Evolutionary conservation across 371 early-diverging fungal species (phyloP).

Genomic region (Haplosporangium sp.): DNA sequence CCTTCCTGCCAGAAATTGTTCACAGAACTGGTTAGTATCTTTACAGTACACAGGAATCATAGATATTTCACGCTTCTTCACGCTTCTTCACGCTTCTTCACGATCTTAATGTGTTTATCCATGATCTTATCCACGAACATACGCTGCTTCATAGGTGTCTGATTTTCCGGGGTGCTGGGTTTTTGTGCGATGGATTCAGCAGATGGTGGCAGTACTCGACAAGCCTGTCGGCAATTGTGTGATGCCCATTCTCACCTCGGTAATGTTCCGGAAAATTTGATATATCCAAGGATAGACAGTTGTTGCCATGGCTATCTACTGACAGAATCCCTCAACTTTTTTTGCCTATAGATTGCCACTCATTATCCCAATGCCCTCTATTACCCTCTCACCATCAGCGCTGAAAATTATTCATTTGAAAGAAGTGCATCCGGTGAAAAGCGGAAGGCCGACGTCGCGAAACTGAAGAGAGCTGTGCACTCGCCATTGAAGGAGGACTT

Average conservation of each 20-base stretch:
- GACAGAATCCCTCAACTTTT: background rate
- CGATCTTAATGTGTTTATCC: too few relatives aligned
- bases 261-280: background rate
- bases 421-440: conserved; percentile 30
- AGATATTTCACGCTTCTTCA: too few relatives aligned
- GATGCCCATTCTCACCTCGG: conserved; percentile 44
- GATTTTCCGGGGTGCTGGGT: conserved; percentile 64
- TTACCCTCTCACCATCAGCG: conserved; percentile 77
- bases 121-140: background rate
- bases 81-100: too few relatives aligned
- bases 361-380: conserved; percentile 76
- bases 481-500: conserved; percentile 70
- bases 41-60: too few relatives aligned
- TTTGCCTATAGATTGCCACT: conserved; percentile 60
- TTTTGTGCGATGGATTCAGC: conserved; percentile 83
- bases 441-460: conserved; percentile 49
- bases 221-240: conserved; percentile 54
- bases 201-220: conserved; percentile 77
- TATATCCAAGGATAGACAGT: too few relatives aligned
- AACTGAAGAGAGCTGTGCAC: conserved; percentile 53
- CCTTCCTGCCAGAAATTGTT: conserved; percentile 53
- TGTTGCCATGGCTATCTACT: background rate
- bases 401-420: conserved; percentile 68
- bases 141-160: conserved; percentile 17
- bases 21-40: conserved; percentile 27